These are phyloP conservation scores for Arthroderma sp. DNA, from an alignment of 2,329 filamentous ascomycete genomes.

Conservation along the genomic window DNA sequence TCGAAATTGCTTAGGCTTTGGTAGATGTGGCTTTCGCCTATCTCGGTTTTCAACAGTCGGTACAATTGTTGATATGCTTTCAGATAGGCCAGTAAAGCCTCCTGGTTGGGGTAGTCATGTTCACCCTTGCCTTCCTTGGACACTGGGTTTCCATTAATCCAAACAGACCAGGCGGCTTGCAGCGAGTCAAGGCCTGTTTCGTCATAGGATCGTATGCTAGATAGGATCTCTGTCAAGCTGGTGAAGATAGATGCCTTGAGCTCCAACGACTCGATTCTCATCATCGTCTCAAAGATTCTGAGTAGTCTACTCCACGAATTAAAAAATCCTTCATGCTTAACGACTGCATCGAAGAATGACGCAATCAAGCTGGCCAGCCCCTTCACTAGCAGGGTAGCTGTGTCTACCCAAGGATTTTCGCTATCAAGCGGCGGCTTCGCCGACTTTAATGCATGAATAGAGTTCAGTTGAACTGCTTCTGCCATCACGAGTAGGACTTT, in stretches of 20 bases:
- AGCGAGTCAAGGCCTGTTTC: constrained; percentile 37
- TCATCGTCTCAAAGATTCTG: constrained; percentile 50
- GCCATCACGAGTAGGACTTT: constrained; percentile 69
- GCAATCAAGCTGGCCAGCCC: constrained; percentile 61
- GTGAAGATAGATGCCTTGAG: constrained; percentile 60
- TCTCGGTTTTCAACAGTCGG: constrained; percentile 51
- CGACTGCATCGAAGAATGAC: constrained; percentile 62
- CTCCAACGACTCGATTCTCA: constrained; percentile 52
- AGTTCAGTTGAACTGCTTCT: constrained; percentile 50
- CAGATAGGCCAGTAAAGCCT: constrained; percentile 74
- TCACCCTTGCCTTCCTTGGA: constrained; percentile 30
- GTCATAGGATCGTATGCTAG: constrained; percentile 31
- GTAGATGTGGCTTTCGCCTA: constrained; percentile 49
- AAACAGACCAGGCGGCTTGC: constrained; percentile 54
- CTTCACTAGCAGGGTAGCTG: constrained; percentile 58
- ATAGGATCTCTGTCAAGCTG: constrained; percentile 50
- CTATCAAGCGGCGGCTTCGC: constrained; percentile 6
- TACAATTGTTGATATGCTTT: constrained; percentile 65
- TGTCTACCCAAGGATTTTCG: constrained; percentile 53
- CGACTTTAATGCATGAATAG: constrained; percentile 13
- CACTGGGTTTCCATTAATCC: constrained; percentile 52
- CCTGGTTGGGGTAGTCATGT: constrained; percentile 53
- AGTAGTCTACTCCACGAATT: constrained; percentile 65
- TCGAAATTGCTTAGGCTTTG: constrained; percentile 60
- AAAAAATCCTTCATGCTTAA: constrained; percentile 52